Base-by-base conservation (phyloP, 768 basidiomycete species). In the Sarcodon aspratus region DNA sequence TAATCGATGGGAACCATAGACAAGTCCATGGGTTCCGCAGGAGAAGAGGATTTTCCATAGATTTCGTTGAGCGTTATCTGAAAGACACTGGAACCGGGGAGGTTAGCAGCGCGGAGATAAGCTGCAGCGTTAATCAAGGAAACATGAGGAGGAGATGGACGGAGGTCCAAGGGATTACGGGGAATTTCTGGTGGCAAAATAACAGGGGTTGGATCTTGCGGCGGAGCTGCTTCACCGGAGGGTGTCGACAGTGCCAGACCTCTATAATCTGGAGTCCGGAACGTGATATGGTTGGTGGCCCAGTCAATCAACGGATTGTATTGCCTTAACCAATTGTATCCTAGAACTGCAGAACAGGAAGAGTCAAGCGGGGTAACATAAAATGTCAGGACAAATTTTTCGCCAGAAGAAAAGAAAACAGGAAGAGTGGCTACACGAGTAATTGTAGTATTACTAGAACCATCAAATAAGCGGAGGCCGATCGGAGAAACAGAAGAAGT, bases 241-340 rank as follows among this genome's bases (percentile, higher is more conserved):
- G 21, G 21, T 27, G 21, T 27, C 21, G 21, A 27, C 21, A 5
- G 21, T 27, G 21, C 21, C 5, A 27, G 21, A 27, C 21, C 21
- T 27, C 21, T 27, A 27, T 27, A 9, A 13, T 33, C 9, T 9
- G 45, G 27, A 9, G 48, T 45, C 11, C 17, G 36, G 47, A 49
- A 50, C 21, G 21, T 27, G 2, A 27, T 27, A 3, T 27, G 5
- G 21, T 27, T 27, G 2, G 5, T 2, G 2, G 35, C 48, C 54
- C 52, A 57, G 48, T 57, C 56, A 57, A 57, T 57, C 52, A 50
- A 51, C 44, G 40, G 54, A 57, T 57, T 57, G 54, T 51, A 55
- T 49, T 38, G 48, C 48, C 36, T 18, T 36, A 55, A 47, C 54
- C 54, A 55, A 48, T 47, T 47, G 27, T 50, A 46, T 46, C 52